Evolutionary conservation across 2,329 filamentous ascomycete species (phyloP).

Genomic region (Paramyrothecium sp.): DNA sequence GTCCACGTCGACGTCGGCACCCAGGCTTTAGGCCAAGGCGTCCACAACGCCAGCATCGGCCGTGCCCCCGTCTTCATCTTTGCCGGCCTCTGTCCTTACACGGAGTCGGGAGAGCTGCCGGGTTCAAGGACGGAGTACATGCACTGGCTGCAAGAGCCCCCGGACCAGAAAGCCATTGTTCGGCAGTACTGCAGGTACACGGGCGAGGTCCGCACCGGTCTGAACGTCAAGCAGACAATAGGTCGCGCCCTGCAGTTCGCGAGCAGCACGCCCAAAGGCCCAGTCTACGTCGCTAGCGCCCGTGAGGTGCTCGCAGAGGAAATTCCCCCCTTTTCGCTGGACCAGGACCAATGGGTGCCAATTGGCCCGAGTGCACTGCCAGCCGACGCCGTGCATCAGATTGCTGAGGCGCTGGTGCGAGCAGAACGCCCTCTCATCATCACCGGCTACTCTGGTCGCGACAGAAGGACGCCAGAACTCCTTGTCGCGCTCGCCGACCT

Average conservation of each 20-base stretch:
- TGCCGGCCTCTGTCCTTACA: constrained; percentile 70
- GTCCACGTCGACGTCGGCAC: constrained; percentile 78
- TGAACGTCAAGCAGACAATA: constrained; percentile 82
- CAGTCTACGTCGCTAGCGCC: constrained; percentile 71
- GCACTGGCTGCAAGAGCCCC: constrained; percentile 78
- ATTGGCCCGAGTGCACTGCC: constrained; percentile 59
- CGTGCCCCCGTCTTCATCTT: constrained; percentile 72
- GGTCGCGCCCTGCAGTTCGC: constrained; percentile 78
- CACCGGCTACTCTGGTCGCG: constrained; percentile 68
- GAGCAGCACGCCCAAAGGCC: constrained; percentile 68
- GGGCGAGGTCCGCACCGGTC: constrained; percentile 74
- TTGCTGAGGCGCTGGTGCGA: constrained; percentile 56
- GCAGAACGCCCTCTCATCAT: constrained; percentile 65
- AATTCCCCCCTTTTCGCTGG: constrained; percentile 64
- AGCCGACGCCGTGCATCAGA: constrained; percentile 46
- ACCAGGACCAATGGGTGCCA: constrained; percentile 65
- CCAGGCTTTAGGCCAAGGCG: constrained; percentile 68
- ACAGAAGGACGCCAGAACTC: constrained; percentile 55
- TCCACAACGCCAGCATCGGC: constrained; percentile 72
- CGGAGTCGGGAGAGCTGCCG: constrained; percentile 69
- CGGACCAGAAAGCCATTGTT: constrained; percentile 73
- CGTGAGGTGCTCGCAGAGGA: constrained; percentile 81
- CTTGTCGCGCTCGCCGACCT: constrained; percentile 65
- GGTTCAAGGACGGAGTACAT: constrained; percentile 75
- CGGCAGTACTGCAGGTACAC: constrained; percentile 78